Conservation (phyloP, 305 asterid genomes). For the Striga hermonthica region DNA sequence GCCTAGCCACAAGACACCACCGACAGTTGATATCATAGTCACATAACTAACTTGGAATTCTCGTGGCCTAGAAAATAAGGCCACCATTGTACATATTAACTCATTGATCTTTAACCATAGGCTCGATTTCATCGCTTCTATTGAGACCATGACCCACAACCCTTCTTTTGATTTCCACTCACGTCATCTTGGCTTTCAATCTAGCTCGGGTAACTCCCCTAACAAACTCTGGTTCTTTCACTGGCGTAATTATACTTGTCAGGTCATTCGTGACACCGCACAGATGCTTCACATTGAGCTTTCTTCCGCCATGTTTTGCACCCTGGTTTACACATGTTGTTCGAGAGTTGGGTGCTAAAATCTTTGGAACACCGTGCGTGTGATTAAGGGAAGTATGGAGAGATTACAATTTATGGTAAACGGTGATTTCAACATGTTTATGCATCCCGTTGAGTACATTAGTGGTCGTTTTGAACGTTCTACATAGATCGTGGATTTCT, state of each 20-base stretch:
- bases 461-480: too few species aligned
- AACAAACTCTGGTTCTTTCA: neutral
- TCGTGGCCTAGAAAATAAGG: neutral
- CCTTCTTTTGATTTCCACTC: neutral
- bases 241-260: neutral
- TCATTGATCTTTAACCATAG: neutral
- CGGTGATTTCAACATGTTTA: too few species aligned
- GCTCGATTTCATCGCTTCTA: neutral
- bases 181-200: too few species aligned
- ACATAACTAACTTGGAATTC: neutral
- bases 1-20: too few species aligned
- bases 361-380: neutral
- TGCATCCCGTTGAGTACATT: too few species aligned
- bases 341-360: neutral
- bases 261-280: neutral
- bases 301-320: neutral
- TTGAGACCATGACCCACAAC: neutral
- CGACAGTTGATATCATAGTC: too few species aligned
- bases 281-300: neutral
- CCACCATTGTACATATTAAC: neutral
- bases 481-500: too few species aligned
- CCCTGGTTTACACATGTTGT: neutral
- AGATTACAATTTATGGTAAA: too few species aligned
- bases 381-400: neutral
- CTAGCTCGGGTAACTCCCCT: neutral